Conservation (phyloP, 495 filamentous ascomycete genomes). For the Cercophora newfieldiana region DNA sequence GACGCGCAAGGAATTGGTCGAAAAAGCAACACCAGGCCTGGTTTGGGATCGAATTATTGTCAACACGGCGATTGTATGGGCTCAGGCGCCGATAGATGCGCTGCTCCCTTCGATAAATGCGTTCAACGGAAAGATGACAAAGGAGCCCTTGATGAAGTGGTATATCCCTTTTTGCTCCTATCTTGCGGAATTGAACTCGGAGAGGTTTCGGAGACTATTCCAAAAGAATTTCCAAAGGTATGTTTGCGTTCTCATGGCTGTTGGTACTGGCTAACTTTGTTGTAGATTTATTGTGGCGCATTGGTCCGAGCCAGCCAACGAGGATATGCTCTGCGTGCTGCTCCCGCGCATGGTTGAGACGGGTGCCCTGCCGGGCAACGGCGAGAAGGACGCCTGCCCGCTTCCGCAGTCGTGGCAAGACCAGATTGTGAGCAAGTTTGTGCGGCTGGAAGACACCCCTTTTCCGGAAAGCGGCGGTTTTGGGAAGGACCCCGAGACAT, state of each 20-base stretch:
- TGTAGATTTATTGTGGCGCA: conserved; percentile 67
- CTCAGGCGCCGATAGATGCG: conserved; percentile 76
- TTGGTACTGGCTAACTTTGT: conserved; percentile 22
- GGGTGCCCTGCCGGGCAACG: conserved; percentile 45
- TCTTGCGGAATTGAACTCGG: conserved; percentile 67
- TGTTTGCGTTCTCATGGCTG: conserved; percentile 10
- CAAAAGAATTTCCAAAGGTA: conserved; percentile 80
- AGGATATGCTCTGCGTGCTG: conserved; percentile 66
- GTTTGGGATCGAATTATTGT: conserved; percentile 58
- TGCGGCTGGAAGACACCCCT: conserved; percentile 53
- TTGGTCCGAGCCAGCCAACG: conserved; percentile 64
- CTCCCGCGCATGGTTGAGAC: conserved; percentile 66
- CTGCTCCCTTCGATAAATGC: conserved; percentile 66
- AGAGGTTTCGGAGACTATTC: conserved; percentile 75
- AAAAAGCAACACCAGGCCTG: conserved; percentile 44
- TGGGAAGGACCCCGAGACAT: conserved; percentile 52
- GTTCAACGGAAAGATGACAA: conserved; percentile 63
- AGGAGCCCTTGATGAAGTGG: conserved; percentile 59
- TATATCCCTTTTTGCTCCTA: conserved; percentile 86
- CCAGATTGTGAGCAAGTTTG: conserved; percentile 65
- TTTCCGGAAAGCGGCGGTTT: conserved; percentile 56
- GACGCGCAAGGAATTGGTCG: conserved; percentile 33
- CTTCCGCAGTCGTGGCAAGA: conserved; percentile 70
- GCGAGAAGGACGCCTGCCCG: conserved; percentile 56
- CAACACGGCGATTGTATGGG: conserved; percentile 67